A percentile compares a stretch with the other conserved stretches of the same genome.
Evolutionary conservation across 495 filamentous ascomycete genomes (phyloP).

Genomic region (Jackrogersella minutella): DNA sequence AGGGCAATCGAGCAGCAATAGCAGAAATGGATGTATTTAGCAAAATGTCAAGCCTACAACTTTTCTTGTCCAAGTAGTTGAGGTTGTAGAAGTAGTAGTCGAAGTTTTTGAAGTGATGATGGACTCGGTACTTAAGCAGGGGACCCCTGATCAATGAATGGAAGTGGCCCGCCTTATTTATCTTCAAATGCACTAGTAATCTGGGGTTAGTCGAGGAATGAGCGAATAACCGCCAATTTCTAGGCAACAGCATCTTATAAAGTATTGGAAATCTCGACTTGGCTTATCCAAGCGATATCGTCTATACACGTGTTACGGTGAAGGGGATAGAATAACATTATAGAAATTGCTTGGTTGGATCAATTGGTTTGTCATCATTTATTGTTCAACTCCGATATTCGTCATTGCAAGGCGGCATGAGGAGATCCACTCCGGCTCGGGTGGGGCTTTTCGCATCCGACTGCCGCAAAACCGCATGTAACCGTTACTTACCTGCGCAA

Average conservation of each 20-base stretch:
- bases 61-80: background rate
- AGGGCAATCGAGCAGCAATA: background rate
- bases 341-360: background rate
- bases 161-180: background rate
- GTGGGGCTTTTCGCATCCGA: constrained; percentile 16
- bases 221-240: background rate
- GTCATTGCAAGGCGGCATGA: constrained; percentile 39
- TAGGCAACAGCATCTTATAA: background rate
- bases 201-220: constrained; percentile 2
- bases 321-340: constrained; percentile 1
- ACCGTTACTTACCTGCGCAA: constrained; percentile 6
- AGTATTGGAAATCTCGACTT: background rate
- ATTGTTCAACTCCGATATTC: constrained; percentile 30
- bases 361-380: constrained; percentile 35
- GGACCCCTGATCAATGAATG: constrained; percentile 1
- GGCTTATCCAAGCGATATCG: constrained; percentile 12
- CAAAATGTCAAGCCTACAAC: background rate
- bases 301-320: constrained; percentile 1
- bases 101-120: background rate
- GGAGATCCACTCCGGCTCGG: constrained; percentile 35
- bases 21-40: background rate
- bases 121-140: background rate
- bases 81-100: background rate
- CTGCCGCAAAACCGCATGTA: constrained; percentile 23
- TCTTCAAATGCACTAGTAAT: background rate